These are phyloP conservation scores for Dimargaris cristalligena DNA, from an alignment of 192 early-diverging fungal species.

Conservation along the genomic window DNA sequence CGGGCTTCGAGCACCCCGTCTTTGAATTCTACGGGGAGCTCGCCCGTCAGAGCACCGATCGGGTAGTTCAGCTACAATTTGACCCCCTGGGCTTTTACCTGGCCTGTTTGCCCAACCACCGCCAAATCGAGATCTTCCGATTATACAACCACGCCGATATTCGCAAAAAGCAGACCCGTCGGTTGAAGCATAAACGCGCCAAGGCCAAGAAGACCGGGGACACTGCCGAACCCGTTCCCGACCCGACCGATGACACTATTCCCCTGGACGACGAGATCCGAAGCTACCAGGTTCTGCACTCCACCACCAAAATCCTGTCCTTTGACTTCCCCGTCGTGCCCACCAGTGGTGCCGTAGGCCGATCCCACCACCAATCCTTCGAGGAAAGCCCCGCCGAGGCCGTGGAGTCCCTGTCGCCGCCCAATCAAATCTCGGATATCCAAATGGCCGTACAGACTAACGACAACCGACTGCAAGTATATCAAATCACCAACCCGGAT, in stretches of 20 bases:
- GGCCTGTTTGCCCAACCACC: constrained; percentile 64
- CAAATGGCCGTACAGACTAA: constrained; percentile 33
- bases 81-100: constrained; percentile 64
- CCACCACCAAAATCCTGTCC: constrained; percentile 61
- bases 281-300: constrained; percentile 48
- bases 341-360: neutral
- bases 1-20: constrained; percentile 37
- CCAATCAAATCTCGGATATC: neutral
- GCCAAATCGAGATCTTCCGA: constrained; percentile 68
- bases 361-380: neutral
- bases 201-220: constrained; percentile 30
- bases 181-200: constrained; percentile 57
- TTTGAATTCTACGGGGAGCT: constrained; percentile 60
- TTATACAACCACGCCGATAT: constrained; percentile 62
- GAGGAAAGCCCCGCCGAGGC: neutral
- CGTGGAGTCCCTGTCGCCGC: too few relatives aligned
- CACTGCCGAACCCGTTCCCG: constrained; percentile 7
- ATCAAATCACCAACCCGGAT: constrained; percentile 5
- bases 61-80: constrained; percentile 59
- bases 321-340: constrained; percentile 39
- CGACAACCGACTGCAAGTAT: constrained; percentile 76
- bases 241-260: constrained; percentile 42
- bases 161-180: constrained; percentile 63
- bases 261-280: constrained; percentile 72
- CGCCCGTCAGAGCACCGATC: constrained; percentile 63